Conservation (phyloP, 805 yeast species). For the Hanseniaspora thailandica region DNA sequence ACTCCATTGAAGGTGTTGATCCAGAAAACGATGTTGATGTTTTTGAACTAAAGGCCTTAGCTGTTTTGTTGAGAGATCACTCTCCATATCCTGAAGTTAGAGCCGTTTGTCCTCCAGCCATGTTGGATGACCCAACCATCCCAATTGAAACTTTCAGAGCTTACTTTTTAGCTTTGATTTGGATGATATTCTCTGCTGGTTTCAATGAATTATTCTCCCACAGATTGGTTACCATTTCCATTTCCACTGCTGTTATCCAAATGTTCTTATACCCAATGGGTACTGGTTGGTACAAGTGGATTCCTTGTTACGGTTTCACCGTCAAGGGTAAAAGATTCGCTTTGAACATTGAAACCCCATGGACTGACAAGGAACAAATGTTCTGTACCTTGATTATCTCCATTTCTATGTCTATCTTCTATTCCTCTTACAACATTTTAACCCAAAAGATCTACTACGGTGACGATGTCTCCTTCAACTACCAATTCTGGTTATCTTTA, state of each 20-base stretch:
- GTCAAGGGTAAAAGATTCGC: conserved; percentile 32
- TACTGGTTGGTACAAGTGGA: conserved; percentile 29
- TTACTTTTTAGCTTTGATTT: conserved; percentile 31
- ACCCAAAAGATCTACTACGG: conserved; percentile 27
- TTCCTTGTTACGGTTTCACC: conserved; percentile 39
- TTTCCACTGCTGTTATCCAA: conserved; percentile 36
- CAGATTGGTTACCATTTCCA: conserved; percentile 41
- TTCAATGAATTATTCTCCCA: conserved; percentile 48
- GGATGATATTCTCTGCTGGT: conserved; percentile 44
- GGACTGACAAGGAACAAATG: conserved; percentile 57
- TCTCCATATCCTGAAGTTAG: conserved; percentile 61
- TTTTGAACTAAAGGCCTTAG: conserved; percentile 25
- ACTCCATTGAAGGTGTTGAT: conserved; percentile 24
- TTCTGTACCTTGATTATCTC: conserved; percentile 39
- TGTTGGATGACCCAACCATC: conserved; percentile 35
- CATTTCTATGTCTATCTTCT: conserved; percentile 30
- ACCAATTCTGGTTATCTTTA: conserved; percentile 39
- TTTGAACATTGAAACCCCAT: conserved; percentile 48
- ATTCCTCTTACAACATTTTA: conserved; percentile 31
- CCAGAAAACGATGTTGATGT: conserved; percentile 20
- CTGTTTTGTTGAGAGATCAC: conserved; percentile 32
- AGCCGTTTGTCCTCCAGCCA: conserved; percentile 40
- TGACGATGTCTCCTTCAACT: conserved; percentile 33
- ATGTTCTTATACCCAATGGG: conserved; percentile 39
- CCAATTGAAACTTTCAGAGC: conserved; percentile 41